Conservation (phyloP, 106 monocot genomes). For the Dioscorea alata region DNA sequence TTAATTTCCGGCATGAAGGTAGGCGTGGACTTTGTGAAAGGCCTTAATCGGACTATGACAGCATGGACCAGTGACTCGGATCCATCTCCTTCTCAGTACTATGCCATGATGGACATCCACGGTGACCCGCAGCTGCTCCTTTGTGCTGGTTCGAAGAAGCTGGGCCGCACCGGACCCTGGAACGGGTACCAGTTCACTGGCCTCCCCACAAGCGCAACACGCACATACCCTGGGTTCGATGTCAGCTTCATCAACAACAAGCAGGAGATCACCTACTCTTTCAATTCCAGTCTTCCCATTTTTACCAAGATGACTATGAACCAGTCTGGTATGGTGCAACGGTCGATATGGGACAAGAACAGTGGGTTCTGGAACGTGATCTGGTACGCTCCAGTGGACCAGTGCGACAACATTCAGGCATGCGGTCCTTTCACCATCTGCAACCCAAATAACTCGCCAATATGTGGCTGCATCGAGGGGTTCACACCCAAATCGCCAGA, state of each 20-base stretch:
- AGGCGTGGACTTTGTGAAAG: conserved; percentile 1
- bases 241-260: not conserved
- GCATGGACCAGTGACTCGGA: conserved; percentile 21
- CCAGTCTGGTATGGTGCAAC: not conserved
- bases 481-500: conserved; percentile 9
- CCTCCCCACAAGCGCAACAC: conserved; percentile 20
- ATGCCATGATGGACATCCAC: conserved; percentile 1
- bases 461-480: conserved; percentile 22
- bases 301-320: not conserved
- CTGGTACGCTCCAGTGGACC: conserved; percentile 13
- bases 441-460: conserved; percentile 1
- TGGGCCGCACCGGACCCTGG: conserved; percentile 37
- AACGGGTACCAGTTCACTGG: conserved; percentile 24
- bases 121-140: conserved; percentile 9
- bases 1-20: conserved; percentile 22
- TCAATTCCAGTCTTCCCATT: not conserved
- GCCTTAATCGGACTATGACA: not conserved
- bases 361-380: conserved; percentile 5
- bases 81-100: conserved; percentile 24
- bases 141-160: not conserved
- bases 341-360: not conserved
- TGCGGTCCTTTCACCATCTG: conserved; percentile 27
- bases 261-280: conserved; percentile 3
- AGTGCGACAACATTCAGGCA: conserved; percentile 5
- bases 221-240: not conserved